Base-by-base conservation (phyloP, 1,284 basidiomycete species). In the Puccinia novopanici region DNA sequence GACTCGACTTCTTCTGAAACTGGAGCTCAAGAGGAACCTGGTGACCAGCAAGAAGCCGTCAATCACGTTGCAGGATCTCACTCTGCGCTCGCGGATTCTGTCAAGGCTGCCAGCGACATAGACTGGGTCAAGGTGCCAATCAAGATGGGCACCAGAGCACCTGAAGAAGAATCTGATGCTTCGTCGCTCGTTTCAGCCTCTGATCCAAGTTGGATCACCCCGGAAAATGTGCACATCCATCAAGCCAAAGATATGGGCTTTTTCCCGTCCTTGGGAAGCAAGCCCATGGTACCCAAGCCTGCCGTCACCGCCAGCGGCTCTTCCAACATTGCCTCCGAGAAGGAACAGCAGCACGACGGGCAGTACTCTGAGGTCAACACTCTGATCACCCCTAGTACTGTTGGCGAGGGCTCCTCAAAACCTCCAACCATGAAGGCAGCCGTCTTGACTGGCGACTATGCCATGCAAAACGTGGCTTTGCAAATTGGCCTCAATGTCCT, bases 391-490 rank as follows among this genome's bases (percentile, higher is more conserved):
- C 87, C 72, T 86, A 73, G 71, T 82, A 87, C 68, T 87, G 89
- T 80, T 83, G 86, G 13, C 80, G 82, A 82, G 40, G 77, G 78
- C 81, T 80, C 82, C 55, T 82, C 81, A 17, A 80, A 67, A 70
- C 82, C 81, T 75, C 83, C 81, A 24, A 87, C 93, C 45, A 83
- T 84, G 77, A 87, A 87, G 79, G 91, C 90, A 1, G 95, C 93
- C 22, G 95, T 94, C 85, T 94, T 99, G 93, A 99, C 97, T 1
- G 93, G 93, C 54, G 97, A 99, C 89, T 99, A 95, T 86, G 97
- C 97, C 19, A 97, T 99, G 90, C 97, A 99, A 87, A 99, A 99
- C 85, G 94, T 99, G 17, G 87, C 98, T 81, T 87, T 99, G 75
- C 95, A 98, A 85, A 97, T 99, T 93, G 93, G 93, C 0, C 87